Evolutionary conservation across 169 alveolate genomes (phyloP), one percentile per base, ranked within the genome.

Genomic region (Cryptosporidium sp.): DNA sequence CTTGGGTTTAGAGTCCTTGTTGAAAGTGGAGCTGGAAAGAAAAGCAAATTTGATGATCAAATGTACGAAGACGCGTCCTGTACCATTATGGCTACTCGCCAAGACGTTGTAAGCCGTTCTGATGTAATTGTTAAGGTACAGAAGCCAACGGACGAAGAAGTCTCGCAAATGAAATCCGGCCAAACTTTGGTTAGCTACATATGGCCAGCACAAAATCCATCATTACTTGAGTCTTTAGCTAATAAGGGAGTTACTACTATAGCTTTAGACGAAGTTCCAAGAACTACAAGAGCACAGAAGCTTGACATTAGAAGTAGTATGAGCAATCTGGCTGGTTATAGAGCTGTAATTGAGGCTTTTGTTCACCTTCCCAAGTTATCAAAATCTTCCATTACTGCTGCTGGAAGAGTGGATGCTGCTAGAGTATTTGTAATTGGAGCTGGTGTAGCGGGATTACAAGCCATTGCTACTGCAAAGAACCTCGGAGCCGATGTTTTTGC

Each of bases 391-490:
- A 95, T 95, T 85, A 96, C 98, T 29, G 98, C 98, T 39, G 98
- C 98, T 16, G 99, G 98, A 45, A 94, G 93, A 85, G 93, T 95
- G 55, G 97, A 94, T 85, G 98, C 98, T 8, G 98, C 98, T 23
- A 94, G 93, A 71, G 99, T 97, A 59, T 86, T 97, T 71, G 97
- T 97, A 50, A 94, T 97, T 61, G 99, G 99, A 55, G 99, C 97
- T 31, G 99, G 99, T 26, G 99, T 97, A 16, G 99, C 99, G 7
- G 99, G 99, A 12, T 95, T 97, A 41, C 96, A 96, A 67, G 98
- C 99, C 16, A 96, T 97, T 84, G 98, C 97, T n/a, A 96, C 98
- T 39, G 97, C 98, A 26, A 92, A 92, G 73, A 91, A 93, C 37
- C 92, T 96, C 85, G 98, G 98, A 29, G 96, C 98, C 9, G 93